These are phyloP conservation scores for Zarea fungicola DNA, from an alignment of 2,329 filamentous ascomycete species.

Conservation along the genomic window DNA sequence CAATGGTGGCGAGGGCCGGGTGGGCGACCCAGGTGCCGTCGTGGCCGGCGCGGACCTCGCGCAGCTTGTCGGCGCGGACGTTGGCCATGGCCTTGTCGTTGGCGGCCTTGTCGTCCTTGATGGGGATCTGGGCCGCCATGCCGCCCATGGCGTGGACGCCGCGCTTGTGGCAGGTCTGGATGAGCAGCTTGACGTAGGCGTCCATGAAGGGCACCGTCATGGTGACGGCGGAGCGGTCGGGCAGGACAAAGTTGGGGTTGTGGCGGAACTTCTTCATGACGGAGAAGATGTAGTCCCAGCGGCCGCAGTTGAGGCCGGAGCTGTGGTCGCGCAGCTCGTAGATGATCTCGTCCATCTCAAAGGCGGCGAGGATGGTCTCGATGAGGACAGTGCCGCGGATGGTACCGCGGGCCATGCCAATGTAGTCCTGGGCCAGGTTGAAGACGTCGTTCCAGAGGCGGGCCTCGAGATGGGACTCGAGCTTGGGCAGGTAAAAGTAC, in stretches of 20 bases:
- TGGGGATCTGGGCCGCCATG: slow-evolving; percentile 98
- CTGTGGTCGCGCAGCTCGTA: slow-evolving; percentile 97
- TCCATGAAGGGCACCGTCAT: slow-evolving; percentile 99
- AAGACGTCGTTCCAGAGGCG: slow-evolving; percentile 98
- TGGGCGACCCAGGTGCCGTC: slow-evolving; percentile 98
- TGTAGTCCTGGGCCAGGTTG: slow-evolving; percentile 90
- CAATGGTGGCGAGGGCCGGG: slow-evolving; percentile 83
- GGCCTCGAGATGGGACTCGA: slow-evolving; percentile 96
- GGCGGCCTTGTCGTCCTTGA: slow-evolving; percentile 87
- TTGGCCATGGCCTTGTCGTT: slow-evolving; percentile 93
- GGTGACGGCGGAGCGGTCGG: slow-evolving; percentile 84
- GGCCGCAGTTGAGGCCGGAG: slow-evolving; percentile 93
- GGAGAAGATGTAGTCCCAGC: slow-evolving; percentile 99
- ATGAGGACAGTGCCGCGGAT: slow-evolving; percentile 95
- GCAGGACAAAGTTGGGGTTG: slow-evolving; percentile 87
- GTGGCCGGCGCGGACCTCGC: slow-evolving; percentile 90
- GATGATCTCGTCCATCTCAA: slow-evolving; percentile 99
- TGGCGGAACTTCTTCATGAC: slow-evolving; percentile 99
- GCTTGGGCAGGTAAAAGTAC: slow-evolving; percentile 98
- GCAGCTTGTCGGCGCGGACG: slow-evolving; percentile 91
- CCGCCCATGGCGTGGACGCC: slow-evolving; percentile 99
- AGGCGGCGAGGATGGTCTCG: slow-evolving; percentile 94
- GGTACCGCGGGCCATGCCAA: slow-evolving; percentile 83
- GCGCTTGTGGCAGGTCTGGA: slow-evolving; percentile 95
- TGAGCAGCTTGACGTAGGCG: slow-evolving; percentile 88